Evolutionary conservation across 768 basidiomycete genomes (phyloP).

Genomic region (Scleroderma citrinum): DNA sequence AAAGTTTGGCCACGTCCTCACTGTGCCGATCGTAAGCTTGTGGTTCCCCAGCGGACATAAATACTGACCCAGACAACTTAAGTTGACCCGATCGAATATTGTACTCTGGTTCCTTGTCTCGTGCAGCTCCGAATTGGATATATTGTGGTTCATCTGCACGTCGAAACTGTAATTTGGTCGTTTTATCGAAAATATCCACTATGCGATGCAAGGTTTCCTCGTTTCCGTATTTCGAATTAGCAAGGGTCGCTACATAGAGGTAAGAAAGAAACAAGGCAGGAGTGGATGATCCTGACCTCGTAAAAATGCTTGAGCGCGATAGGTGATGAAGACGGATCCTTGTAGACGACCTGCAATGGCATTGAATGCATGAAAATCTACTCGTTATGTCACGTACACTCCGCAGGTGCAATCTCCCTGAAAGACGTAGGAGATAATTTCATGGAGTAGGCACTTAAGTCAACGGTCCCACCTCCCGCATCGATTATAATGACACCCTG

Average conservation of each 20-base stretch:
- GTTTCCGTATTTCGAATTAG: slow-evolving; percentile 22
- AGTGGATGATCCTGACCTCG: slow-evolving; percentile 17
- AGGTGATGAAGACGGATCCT: slow-evolving; percentile 33
- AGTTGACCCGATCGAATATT: slow-evolving; percentile 33
- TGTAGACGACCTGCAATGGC: slow-evolving; percentile 30
- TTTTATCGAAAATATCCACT: slow-evolving; percentile 29
- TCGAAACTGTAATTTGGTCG: slow-evolving; percentile 35
- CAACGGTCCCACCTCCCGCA: slow-evolving; percentile 40
- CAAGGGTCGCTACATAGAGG: slow-evolving; percentile 19
- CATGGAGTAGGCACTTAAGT: slow-evolving; percentile 36
- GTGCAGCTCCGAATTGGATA: slow-evolving; percentile 31
- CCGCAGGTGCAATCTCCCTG: slow-evolving; percentile 30
- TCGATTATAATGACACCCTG: slow-evolving; percentile 41
- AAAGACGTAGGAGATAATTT: slow-evolving; percentile 32
- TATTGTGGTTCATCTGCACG: slow-evolving; percentile 30
- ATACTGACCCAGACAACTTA: slow-evolving; percentile 28
- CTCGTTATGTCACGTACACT: slow-evolving; percentile 19
- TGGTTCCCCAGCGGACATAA: not conserved
- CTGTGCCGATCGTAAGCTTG: slow-evolving; percentile 10
- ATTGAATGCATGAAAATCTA: not conserved
- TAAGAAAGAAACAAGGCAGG: not conserved
- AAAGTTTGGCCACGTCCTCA: slow-evolving; percentile 29
- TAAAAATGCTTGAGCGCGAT: slow-evolving; percentile 27
- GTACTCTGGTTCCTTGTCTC: slow-evolving; percentile 29
- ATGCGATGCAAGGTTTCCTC: slow-evolving; percentile 27